Evolutionary conservation across 2,329 filamentous ascomycete genomes (phyloP).

Genomic region (Neofusicoccum sp.): DNA sequence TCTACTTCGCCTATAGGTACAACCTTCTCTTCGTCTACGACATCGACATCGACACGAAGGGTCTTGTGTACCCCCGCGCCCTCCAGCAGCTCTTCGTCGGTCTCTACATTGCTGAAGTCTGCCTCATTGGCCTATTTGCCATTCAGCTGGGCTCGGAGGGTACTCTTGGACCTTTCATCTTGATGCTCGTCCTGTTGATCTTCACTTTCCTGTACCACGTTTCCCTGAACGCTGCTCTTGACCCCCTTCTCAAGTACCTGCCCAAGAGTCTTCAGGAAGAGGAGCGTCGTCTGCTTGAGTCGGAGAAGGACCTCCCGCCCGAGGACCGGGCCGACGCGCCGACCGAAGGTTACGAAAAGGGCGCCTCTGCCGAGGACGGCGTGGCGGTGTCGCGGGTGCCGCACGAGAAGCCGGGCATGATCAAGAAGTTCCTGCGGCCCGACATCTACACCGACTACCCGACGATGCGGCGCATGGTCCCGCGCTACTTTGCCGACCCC

Average conservation of each 20-base stretch:
- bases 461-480: conserved; percentile 23
- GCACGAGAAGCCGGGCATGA: conserved; percentile 11
- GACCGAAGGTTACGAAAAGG: conserved; percentile 12
- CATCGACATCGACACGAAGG: conserved; percentile 47
- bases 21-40: conserved; percentile 51
- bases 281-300: conserved; percentile 18
- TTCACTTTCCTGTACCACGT: conserved; percentile 20
- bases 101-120: conserved; percentile 49
- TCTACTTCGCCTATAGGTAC: conserved; percentile 50
- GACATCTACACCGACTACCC: conserved; percentile 20
- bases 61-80: conserved; percentile 46
- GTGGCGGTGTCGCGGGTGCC: neutral
- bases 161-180: conserved; percentile 33
- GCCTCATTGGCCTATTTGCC: conserved; percentile 45
- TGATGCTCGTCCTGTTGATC: conserved; percentile 31
- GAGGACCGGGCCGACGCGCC: conserved; percentile 12
- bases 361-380: neutral
- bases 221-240: conserved; percentile 18
- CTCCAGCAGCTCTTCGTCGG: conserved; percentile 48
- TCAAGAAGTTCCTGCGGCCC: conserved; percentile 17
- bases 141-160: conserved; percentile 23
- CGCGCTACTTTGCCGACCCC: conserved; percentile 22
- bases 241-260: conserved; percentile 18
- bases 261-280: conserved; percentile 17
- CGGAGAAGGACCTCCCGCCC: conserved; percentile 4